Percentiles rank a stretch among this genome's conserved stretches.
phyloP scores from a whole-genome alignment of 495 filamentous ascomycete species.

The Pseudotulostoma volvatum region DNA sequence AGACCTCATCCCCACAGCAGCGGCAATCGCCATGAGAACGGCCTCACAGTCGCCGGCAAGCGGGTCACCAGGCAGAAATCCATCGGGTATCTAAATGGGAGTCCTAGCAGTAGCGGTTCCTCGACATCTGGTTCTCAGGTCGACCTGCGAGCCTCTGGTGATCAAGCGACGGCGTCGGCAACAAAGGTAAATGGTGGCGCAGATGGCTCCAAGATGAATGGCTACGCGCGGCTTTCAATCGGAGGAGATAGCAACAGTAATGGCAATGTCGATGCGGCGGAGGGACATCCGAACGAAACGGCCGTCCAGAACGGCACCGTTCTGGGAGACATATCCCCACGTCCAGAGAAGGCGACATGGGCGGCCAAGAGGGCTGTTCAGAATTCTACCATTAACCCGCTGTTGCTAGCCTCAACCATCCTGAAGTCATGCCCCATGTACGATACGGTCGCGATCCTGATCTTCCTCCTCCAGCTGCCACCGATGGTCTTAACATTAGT shows the following conservation, averaged over 20 bases:
- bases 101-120: conserved; percentile 32
- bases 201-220: conserved; percentile 21
- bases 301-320: conserved; percentile 21
- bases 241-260: conserved; percentile 22
- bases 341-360: conserved; percentile 16
- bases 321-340: conserved; percentile 13
- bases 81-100: conserved; percentile 44
- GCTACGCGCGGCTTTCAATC: conserved; percentile 20
- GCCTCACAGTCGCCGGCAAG: conserved; percentile 69
- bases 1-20: conserved; percentile 37
- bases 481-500: conserved; percentile 78
- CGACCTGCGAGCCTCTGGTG: conserved; percentile 30
- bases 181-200: conserved; percentile 13
- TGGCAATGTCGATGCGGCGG: conserved; percentile 24
- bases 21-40: conserved; percentile 37
- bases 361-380: conserved; percentile 46
- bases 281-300: conserved; percentile 21
- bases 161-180: conserved; percentile 23
- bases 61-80: conserved; percentile 48
- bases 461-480: conserved; percentile 92
- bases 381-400: conserved; percentile 44
- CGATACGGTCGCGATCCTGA: conserved; percentile 95
- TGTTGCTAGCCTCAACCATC: conserved; percentile 68
- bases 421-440: conserved; percentile 78
- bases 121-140: conserved; percentile 26